A percentile compares a stretch with the other conserved stretches of the same genome.
Conservation (phyloP, 495 filamentous ascomycete species). For the Penicillium tannophilum region DNA sequence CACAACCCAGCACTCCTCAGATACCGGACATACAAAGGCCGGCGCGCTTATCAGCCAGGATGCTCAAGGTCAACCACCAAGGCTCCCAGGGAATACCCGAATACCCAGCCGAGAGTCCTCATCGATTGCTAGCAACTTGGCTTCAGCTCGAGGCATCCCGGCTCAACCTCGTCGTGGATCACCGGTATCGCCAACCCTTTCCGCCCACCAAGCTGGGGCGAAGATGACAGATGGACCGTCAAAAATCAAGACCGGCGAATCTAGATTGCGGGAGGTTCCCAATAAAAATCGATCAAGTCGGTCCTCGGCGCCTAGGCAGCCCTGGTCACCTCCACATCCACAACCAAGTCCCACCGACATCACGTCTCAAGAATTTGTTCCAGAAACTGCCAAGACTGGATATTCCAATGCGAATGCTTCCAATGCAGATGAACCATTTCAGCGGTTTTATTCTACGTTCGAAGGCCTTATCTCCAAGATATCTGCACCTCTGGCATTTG, state of each 20-base stretch:
- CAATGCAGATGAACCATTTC: conserved; percentile 75
- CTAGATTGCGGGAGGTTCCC: conserved; percentile 32
- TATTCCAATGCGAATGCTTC: conserved; percentile 17
- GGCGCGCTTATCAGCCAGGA: conserved; percentile 29
- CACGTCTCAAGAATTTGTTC: conserved; percentile 39
- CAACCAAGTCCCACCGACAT: conserved; percentile 38
- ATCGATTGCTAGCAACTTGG: conserved; percentile 89
- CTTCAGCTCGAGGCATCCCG: conserved; percentile 84
- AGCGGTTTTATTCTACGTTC: conserved; percentile 86
- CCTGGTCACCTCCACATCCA: conserved; percentile 41
- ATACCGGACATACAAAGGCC: conserved; percentile 29
- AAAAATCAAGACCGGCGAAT: conserved; percentile 44
- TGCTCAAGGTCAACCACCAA: conserved; percentile 38
- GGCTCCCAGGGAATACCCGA: conserved; percentile 46
- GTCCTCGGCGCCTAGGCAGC: conserved; percentile 30
- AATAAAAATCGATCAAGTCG: conserved; percentile 30
- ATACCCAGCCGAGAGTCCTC: conserved; percentile 68
- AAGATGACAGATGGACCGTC: conserved; percentile 63
- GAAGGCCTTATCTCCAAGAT: conserved; percentile 80
- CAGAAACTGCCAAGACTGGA: conserved; percentile 22
- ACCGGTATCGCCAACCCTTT: conserved; percentile 66
- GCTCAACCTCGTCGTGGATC: conserved; percentile 62
- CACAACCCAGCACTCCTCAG: conserved; percentile 22
- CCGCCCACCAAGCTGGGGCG: conserved; percentile 73
- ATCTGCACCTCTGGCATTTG: conserved; percentile 87